Percentiles rank a stretch among this genome's conserved stretches.
phyloP scores from a whole-genome alignment of 1,284 basidiomycete species.

The Ganoderma leucocontextum region DNA sequence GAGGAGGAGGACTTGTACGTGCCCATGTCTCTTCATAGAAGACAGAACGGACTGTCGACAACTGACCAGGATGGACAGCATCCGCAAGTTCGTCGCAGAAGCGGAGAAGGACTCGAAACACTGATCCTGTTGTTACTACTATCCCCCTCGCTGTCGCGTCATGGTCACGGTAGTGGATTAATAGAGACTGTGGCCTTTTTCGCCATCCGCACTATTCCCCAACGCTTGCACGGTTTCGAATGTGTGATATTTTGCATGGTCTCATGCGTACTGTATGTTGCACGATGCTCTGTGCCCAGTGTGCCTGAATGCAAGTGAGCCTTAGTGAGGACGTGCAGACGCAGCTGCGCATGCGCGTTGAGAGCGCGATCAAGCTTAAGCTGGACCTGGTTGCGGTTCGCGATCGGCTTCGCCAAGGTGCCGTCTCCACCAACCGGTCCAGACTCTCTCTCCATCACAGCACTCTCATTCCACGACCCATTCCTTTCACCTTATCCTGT shows the following conservation, averaged over 20 bases:
- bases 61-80: slow-evolving; percentile 65
- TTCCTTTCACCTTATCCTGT: slow-evolving; percentile 8
- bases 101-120: slow-evolving; percentile 71
- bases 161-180: slow-evolving; percentile 22
- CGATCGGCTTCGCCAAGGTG: neutral
- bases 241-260: neutral
- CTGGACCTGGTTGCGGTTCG: neutral
- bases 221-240: neutral
- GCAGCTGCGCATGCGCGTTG: neutral
- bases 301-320: no score
- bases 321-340: no score
- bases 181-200: slow-evolving; percentile 29
- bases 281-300: neutral
- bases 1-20: slow-evolving; percentile 81
- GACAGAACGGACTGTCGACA: slow-evolving; percentile 42
- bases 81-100: slow-evolving; percentile 78
- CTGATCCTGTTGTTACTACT: slow-evolving; percentile 22
- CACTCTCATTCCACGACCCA: neutral
- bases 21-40: slow-evolving; percentile 20
- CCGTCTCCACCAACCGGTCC: slow-evolving; percentile 8
- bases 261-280: no score
- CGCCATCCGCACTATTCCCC: neutral
- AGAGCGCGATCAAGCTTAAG: neutral
- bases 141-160: slow-evolving; percentile 18
- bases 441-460: slow-evolving; percentile 1